Base-by-base conservation (phyloP, 768 basidiomycete genomes). In the Suillus hirtellus region DNA sequence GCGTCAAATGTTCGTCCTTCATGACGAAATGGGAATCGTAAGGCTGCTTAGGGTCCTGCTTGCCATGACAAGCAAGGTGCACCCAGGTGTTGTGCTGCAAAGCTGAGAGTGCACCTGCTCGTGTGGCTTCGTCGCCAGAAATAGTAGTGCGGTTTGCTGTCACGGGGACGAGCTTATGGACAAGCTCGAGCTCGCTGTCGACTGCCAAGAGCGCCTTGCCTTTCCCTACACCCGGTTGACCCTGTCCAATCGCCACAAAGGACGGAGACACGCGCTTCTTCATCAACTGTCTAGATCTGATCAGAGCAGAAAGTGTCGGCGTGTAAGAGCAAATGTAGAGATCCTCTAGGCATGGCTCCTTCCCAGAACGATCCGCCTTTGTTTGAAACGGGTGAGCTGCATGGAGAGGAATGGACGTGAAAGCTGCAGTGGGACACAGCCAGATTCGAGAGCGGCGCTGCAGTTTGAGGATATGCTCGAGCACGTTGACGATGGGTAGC, bases 51-150 rank as follows among this genome's bases (percentile, higher is more conserved):
- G 37, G 3, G 43, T 71, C 55, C 7, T 72, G 71, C 0, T 47
- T 52, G 0, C 77, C 73, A 24, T 77, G 76, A 17, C 76, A 78
- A 0, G 75, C 76, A 4, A 78, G 60, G 50, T 77, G 76, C 0
- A 68, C 68, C 73, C 75, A 76, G 0, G 60, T 10, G 60, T 75
- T 70, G 6, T 64, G 59, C 6, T 53, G 19, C 6, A 76, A 62
- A 4, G 64, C 67, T 0, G 37, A 0, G 6, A 71, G 59, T 0
- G 68, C 72, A 3, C 60, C 64, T 2, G 64, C 60, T 0, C 50
- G 63, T 0, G 65, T 75, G 3, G 69, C 64, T 2, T 60, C 55
- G 7, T 67, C 42, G 1, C 66, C 72, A 0, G 52, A 53, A 19
- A 76, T 8, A 49, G 47, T 27, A 3, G 3, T 24, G 7, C 24